Conservation (phyloP, 2,329 filamentous ascomycete species). For the Microdochium trichocladiopsis region DNA sequence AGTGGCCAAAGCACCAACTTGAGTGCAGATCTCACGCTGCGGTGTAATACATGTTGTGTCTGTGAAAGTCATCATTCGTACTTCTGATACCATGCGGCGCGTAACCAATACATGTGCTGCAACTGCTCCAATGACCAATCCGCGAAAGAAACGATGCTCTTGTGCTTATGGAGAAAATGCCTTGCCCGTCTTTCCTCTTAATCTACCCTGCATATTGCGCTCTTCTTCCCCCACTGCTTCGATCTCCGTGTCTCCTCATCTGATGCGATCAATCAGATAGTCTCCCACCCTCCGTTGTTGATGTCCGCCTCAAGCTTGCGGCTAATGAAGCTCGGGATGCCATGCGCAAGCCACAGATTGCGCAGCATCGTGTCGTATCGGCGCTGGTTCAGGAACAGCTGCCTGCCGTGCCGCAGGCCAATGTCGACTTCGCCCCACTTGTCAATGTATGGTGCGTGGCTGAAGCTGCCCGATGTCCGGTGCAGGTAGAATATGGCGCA, state of each 20-base stretch:
- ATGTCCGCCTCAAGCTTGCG: conserved; percentile 90
- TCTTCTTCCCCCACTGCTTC: too few species aligned
- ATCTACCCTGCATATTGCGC: too few species aligned
- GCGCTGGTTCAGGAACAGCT: conserved; percentile 88
- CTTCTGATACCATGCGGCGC: too few species aligned
- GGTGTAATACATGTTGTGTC: too few species aligned
- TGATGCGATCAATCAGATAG: conserved; percentile 35
- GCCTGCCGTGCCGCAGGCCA: conserved; percentile 79
- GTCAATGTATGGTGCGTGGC: conserved; percentile 87
- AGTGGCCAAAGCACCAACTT: too few species aligned
- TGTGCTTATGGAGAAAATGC: not conserved
- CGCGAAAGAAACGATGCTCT: not conserved
- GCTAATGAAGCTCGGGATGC: conserved; percentile 82
- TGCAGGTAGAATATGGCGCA: conserved; percentile 88
- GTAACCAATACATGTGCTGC: too few species aligned
- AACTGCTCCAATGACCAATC: too few species aligned
- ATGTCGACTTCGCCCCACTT: conserved; percentile 92
- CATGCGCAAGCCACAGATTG: conserved; percentile 79
- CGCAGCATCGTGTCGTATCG: conserved; percentile 85
- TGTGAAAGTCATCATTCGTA: too few species aligned
- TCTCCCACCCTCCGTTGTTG: conserved; percentile 98
- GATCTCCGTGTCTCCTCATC: too few species aligned
- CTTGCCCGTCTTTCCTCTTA: too few species aligned
- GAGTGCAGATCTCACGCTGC: too few species aligned
- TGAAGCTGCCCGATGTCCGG: conserved; percentile 73